phyloP scores from a whole-genome alignment of 306 rosid genomes.

The Ormosia emarginata region DNA sequence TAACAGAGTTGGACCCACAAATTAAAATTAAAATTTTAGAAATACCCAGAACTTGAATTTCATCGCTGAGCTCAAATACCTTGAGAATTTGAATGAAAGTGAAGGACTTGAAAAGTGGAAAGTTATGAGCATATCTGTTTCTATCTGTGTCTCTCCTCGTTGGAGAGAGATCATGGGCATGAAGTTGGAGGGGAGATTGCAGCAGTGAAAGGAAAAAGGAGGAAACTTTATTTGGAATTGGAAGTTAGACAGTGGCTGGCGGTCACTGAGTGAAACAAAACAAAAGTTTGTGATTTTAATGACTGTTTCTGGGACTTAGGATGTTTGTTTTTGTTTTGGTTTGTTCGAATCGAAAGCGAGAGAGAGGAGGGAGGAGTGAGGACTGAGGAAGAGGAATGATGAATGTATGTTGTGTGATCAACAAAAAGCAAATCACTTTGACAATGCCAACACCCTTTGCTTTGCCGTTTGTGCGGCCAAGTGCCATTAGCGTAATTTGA shows the following conservation, averaged over 20 bases:
- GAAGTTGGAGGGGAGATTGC: neutral
- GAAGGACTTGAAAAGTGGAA: conserved; percentile 22
- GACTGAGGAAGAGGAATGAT: conserved; percentile 7
- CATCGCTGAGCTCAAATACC: conserved; percentile 35
- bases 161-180: conserved; percentile 41
- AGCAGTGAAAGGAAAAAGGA: conserved; percentile 4
- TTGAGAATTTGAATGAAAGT: conserved; percentile 10
- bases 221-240: conserved; percentile 1
- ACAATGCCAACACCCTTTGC: too few species aligned
- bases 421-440: neutral
- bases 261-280: neutral
- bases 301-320: conserved; percentile 3
- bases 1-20: conserved; percentile 12
- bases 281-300: conserved; percentile 13
- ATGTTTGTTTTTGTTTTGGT: neutral
- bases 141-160: neutral
- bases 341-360: conserved; percentile 2
- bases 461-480: neutral
- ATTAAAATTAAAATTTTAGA: conserved; percentile 5
- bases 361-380: neutral
- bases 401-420: neutral
- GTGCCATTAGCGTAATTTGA: neutral
- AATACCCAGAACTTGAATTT: conserved; percentile 23
- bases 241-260: neutral
- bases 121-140: conserved; percentile 14